These are phyloP conservation scores for Gnaphalium uliginosum DNA, from an alignment of 129 eudicot species.

Conservation along the genomic window DNA sequence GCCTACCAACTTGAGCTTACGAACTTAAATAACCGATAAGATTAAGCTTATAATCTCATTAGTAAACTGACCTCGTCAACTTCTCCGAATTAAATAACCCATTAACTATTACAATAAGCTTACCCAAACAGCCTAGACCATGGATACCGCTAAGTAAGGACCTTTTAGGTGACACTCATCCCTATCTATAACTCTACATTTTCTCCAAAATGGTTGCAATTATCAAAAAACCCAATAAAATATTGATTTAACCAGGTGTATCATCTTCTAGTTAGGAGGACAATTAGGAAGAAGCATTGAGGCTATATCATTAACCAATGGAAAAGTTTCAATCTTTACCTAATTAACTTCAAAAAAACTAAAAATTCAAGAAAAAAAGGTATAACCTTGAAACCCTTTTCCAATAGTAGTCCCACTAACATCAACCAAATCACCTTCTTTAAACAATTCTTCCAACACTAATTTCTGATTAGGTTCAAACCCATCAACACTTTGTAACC, in stretches of 20 bases:
- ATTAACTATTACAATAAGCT: not conserved
- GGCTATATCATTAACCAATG: not conserved
- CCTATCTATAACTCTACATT: not conserved
- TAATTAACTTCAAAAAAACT: not conserved
- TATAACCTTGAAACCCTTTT: constrained; percentile 89
- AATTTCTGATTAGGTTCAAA: constrained; percentile 66
- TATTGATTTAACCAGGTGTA: not conserved
- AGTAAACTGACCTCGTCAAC: not conserved
- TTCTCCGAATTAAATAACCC: not conserved
- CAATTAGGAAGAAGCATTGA: not conserved
- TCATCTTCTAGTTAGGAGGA: not conserved
- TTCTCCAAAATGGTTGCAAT: not conserved
- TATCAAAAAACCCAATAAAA: not conserved
- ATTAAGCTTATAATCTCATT: not conserved
- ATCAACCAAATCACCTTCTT: constrained; percentile 93
- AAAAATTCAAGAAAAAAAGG: constrained; percentile 1
- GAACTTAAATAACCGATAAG: not conserved
- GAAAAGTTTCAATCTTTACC: not conserved
- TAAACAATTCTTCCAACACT: constrained; percentile 68
- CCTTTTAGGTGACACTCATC: not conserved
- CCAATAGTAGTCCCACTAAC: constrained; percentile 94
- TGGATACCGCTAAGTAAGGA: no score
- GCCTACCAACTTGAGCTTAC: not conserved
- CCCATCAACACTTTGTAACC: constrained; percentile 65
- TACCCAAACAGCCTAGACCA: not conserved